Evolutionary conservation across 139 green algal species (phyloP), one percentile per base, ranked within the genome.

Genomic region (Chlorella sp.): DNA sequence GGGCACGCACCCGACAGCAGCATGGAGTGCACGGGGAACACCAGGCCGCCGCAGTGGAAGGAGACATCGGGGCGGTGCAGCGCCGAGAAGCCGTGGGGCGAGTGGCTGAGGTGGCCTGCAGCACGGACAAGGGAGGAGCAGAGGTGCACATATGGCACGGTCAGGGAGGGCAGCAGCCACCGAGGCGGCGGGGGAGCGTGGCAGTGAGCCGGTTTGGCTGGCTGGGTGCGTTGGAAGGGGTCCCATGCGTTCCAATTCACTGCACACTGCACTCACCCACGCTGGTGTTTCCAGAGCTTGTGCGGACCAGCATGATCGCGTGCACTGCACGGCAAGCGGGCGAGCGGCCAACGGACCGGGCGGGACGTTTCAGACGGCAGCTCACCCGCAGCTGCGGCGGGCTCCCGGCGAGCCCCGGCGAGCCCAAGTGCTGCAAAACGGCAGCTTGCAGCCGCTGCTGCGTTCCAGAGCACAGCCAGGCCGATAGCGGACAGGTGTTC

Each of bases 21-120:
- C 79, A 85, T 34, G 28, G 28, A 40, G 48, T 85, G 79, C 79
- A 85, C 79, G 5, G 79, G 79, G 32, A 68, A 85, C 28, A 85
- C 32, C 42, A 85, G 79, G 30, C 48, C 79, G 30, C 79, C 79
- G 79, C 79, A 85, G 11, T 64, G 57, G 79, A 85, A 85, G 79
- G 24, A 68, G 28, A 85, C 53, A 48, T 85, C 79, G 53, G 79
- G 79, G 42, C 79, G 79, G 79, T 85, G 79, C 79, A 85, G 79
- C 42, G 32, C 53, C 14, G 79, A 85, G 79, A 85, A 85, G 42
- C 79, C 79, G 32, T 85, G 53, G 2, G 79, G 79, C 0, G 79
- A 39, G 42, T 85, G 79, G 32, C 42, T 85, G 42, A 85, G 30
- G 32, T 85, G 79, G 42, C 79, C 79, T 85, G 79, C 37, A 26